These are phyloP conservation scores for Tilletiopsis washingtonensis DNA, from an alignment of 1,284 basidiomycete species.

Conservation along the genomic window DNA sequence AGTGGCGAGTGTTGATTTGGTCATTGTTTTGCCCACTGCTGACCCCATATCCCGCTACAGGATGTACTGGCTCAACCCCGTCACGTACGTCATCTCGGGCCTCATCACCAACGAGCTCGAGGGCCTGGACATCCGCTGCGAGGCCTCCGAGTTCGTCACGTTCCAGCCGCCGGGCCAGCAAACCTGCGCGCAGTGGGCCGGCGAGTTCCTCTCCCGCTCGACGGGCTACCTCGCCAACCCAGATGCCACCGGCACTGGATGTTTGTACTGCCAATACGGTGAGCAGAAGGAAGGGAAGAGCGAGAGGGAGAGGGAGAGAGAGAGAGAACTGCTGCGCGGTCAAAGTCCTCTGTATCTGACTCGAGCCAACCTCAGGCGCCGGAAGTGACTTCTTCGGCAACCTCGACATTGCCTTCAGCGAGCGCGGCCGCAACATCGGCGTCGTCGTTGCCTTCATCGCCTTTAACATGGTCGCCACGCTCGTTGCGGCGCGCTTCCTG, in stretches of 20 bases:
- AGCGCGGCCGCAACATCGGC: constrained; percentile 28
- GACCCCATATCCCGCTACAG: too few relatives aligned
- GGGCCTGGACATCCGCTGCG: constrained; percentile 63
- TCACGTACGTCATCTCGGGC: constrained; percentile 25
- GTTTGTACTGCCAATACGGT: constrained; percentile 61
- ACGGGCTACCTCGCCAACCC: constrained; percentile 75
- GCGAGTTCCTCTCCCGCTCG: constrained; percentile 50
- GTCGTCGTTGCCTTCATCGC: constrained; percentile 29
- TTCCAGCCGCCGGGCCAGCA: constrained; percentile 68
- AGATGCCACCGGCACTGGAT: constrained; percentile 50
- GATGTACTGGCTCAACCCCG: constrained; percentile 40
- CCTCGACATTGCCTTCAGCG: constrained; percentile 60
- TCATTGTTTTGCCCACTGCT: too few relatives aligned
- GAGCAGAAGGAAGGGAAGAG: constrained; percentile 68
- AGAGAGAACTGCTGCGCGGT: too few relatives aligned
- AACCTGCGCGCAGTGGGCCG: constrained; percentile 58
- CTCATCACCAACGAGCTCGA: constrained; percentile 74
- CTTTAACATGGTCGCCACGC: constrained; percentile 24
- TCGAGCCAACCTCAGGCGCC: too few relatives aligned
- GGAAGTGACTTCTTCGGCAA: constrained; percentile 63
- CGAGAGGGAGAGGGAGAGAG: too few relatives aligned
- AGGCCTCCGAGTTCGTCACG: constrained; percentile 55
- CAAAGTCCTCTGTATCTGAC: too few relatives aligned
- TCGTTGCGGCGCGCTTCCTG: constrained; percentile 17
- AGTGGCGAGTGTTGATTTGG: too few relatives aligned